A percentile compares a stretch with the other conserved stretches of the same genome.
These are phyloP conservation scores for Dendrobium huoshanense DNA, from an alignment of 106 monocot genomes.

Conservation along the genomic window DNA sequence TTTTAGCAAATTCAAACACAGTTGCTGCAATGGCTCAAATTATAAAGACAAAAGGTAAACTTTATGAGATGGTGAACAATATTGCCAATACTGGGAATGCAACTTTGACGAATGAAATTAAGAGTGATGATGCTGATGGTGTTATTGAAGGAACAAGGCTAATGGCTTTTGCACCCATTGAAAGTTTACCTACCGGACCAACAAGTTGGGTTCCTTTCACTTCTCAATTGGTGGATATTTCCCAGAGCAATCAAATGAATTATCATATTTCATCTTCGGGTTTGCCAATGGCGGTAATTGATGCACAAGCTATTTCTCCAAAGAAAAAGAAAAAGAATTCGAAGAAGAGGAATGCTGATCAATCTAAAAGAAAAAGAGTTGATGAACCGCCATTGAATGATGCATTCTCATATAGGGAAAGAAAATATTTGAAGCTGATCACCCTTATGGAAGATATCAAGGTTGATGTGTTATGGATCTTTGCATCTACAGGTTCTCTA, in stretches of 20 bases:
- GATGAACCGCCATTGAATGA: neutral
- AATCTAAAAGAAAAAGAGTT: constrained; percentile 13
- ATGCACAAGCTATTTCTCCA: neutral
- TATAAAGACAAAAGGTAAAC: constrained; percentile 34
- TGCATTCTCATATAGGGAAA: too few species aligned
- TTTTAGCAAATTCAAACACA: constrained; percentile 35
- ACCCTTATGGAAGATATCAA: too few species aligned
- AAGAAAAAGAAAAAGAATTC: neutral
- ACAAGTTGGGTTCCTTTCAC: too few species aligned
- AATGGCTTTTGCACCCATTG: neutral
- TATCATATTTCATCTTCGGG: neutral
- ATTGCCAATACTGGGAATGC: neutral
- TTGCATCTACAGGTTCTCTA: too few species aligned
- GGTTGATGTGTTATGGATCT: too few species aligned
- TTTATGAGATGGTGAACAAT: constrained; percentile 7
- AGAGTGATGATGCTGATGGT: neutral
- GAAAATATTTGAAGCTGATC: too few species aligned
- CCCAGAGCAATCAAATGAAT: too few species aligned
- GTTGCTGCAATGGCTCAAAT: constrained; percentile 28
- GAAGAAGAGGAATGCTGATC: neutral
- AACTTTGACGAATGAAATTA: too few species aligned
- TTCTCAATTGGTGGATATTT: too few species aligned
- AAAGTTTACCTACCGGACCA: too few species aligned
- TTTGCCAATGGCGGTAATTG: neutral
- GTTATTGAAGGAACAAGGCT: neutral